phyloP scores from a whole-genome alignment of 306 rosid genomes.

The Cotoneaster glaucophyllus region DNA sequence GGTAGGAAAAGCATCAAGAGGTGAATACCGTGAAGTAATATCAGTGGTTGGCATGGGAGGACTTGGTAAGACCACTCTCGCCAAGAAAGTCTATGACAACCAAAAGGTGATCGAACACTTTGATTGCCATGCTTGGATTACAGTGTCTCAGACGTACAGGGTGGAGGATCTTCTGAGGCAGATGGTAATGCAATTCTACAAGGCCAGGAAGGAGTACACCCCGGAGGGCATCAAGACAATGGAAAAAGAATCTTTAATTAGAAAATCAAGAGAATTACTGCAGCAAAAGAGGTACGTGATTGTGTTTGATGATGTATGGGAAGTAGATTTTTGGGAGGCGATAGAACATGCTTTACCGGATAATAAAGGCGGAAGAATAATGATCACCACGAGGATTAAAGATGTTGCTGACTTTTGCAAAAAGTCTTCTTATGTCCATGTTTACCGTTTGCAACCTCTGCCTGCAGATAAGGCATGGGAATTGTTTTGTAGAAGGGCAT shows the following conservation, averaged over 20 bases:
- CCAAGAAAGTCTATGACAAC: background rate
- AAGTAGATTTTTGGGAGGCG: background rate
- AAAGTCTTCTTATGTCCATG: background rate
- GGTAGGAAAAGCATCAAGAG: background rate
- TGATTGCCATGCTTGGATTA: conserved; percentile 14
- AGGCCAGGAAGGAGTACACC: background rate
- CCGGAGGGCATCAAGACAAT: background rate
- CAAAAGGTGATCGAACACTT: background rate
- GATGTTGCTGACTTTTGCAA: background rate
- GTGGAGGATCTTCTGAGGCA: background rate
- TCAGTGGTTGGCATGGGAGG: conserved; percentile 20
- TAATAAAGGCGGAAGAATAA: background rate
- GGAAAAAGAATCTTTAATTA: background rate
- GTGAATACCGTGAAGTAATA: background rate
- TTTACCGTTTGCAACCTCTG: background rate
- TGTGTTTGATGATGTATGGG: conserved; percentile 17
- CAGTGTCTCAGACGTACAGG: conserved; percentile 2
- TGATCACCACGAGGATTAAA: conserved; percentile 1
- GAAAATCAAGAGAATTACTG: background rate
- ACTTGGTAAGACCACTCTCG: conserved; percentile 16
- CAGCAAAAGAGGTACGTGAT: conserved; percentile 13
- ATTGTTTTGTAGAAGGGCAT: conserved; percentile 6
- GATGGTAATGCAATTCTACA: background rate
- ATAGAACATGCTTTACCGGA: conserved; percentile 3
- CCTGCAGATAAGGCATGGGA: background rate